Evolutionary conservation across 352 stramenopile species (phyloP), one percentile per base, ranked within the genome.

Genomic region (Pythium aphanidermatum): DNA sequence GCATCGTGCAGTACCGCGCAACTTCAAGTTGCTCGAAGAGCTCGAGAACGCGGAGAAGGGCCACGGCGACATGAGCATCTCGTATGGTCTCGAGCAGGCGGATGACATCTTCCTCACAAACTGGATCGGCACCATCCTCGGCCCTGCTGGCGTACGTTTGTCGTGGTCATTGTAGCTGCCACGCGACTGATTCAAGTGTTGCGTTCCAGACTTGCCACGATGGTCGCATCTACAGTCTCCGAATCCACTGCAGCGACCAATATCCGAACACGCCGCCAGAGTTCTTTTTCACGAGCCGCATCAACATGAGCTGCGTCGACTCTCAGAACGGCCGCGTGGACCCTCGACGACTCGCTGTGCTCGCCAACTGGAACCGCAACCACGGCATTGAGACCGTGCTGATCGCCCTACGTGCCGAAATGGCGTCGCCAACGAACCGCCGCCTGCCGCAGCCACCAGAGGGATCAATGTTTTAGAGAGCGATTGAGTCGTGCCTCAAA

Each of bases 61-160:
- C 24, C 81, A 91, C 59, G 85, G 87, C 39, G 87, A 97, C 72
- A 95, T 96, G 83, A 97, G 83, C 68, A 95, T 96, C 44, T 95
- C 82, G 68, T 96, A 95, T 54, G 96, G 96, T 31, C 78, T 99
- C 35, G 93, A 98, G 47, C 88, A 98, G 63, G 78, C 77, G 37
- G 92, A 96, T 51, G 96, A 99, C 74, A 98, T 98, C 60, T 98
- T 98, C 71, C 81, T 99, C 51, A 96, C 89, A 58, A 94, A 97
- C 63, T 99, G 96, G 96, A 98, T 98, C 66, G 96, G 91, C 53
- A 96, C 93, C 27, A 98, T 99, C 67, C 83, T 99, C 12, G 96
- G 96, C 49, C 94, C 95, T 45, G 84, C 84, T 48, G 91, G 90
- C 51, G 95, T 98, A 74, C 83, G 73, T 84, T 20, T 17, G n/a